Evolutionary conservation across 2,329 filamentous ascomycete genomes (phyloP).

Genomic region (Rhynchosporium graminicola): DNA sequence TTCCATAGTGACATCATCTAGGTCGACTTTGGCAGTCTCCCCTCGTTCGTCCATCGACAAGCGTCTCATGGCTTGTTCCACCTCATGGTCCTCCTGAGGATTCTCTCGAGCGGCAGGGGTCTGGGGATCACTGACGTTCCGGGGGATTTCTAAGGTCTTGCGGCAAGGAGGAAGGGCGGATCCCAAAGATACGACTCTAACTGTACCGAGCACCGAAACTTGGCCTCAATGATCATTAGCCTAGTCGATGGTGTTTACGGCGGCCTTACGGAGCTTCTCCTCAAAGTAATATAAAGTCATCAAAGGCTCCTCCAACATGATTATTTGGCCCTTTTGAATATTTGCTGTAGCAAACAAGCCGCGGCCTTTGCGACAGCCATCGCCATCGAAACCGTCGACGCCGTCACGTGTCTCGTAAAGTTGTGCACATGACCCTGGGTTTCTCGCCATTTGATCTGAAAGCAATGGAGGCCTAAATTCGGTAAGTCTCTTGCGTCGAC

Average conservation of each 20-base stretch:
- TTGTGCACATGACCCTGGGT: neutral
- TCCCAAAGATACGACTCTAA: too few species aligned
- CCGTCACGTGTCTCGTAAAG: slow-evolving; percentile 1
- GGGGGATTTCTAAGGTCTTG: too few species aligned
- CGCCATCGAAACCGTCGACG: neutral
- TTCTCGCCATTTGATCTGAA: too few species aligned
- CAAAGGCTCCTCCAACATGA: neutral
- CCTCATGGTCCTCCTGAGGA: too few species aligned
- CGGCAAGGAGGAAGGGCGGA: too few species aligned
- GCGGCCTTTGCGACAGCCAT: neutral
- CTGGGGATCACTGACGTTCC: too few species aligned
- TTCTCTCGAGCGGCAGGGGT: too few species aligned
- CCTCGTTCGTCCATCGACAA: neutral
- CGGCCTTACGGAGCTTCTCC: too few species aligned
- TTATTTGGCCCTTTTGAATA: slow-evolving; percentile 1
- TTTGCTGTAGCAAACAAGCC: slow-evolving; percentile 1
- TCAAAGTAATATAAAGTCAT: slow-evolving; percentile 1
- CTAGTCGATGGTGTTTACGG: neutral
- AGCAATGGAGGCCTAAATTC: too few species aligned
- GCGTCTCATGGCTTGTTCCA: too few species aligned
- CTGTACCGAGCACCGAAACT: too few species aligned
- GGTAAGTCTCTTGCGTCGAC: too few species aligned
- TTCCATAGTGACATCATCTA: neutral
- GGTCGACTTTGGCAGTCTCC: neutral
- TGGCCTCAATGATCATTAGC: neutral